phyloP scores from a whole-genome alignment of 352 stramenopile species.

The Sclerospora graminicola region DNA sequence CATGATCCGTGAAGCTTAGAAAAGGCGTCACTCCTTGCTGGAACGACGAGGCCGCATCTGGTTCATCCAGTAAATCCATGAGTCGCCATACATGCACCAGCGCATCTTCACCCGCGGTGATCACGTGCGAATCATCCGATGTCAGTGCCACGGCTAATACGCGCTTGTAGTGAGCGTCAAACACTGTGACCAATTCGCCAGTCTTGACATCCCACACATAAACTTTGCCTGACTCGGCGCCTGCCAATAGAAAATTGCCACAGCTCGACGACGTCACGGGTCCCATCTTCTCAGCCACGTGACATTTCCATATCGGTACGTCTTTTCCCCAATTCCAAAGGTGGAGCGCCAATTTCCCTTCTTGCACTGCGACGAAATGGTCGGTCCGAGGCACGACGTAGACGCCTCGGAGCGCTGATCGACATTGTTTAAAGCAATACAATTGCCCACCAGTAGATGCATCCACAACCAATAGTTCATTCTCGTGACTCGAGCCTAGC shows the following conservation, averaged over 20 bases:
- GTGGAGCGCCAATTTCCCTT: conserved; percentile 55
- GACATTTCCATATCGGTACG: conserved; percentile 61
- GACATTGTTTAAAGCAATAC: conserved; percentile 69
- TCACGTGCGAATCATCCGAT: conserved; percentile 64
- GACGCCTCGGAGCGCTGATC: conserved; percentile 36
- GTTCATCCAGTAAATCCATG: conserved; percentile 55
- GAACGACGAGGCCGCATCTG: conserved; percentile 43
- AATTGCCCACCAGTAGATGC: conserved; percentile 50
- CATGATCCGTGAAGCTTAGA: conserved; percentile 70
- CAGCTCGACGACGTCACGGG: conserved; percentile 41
- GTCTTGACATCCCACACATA: conserved; percentile 83
- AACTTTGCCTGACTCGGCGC: conserved; percentile 69
- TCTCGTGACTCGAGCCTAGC: conserved; percentile 55
- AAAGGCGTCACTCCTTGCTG: conserved; percentile 42
- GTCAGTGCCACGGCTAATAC: conserved; percentile 57
- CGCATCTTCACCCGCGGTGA: conserved; percentile 73
- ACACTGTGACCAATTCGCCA: conserved; percentile 66
- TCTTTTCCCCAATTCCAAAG: conserved; percentile 60
- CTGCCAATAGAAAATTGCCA: conserved; percentile 67
- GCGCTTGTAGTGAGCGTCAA: conserved; percentile 84
- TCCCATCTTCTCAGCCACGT: conserved; percentile 67
- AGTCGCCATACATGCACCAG: conserved; percentile 75
- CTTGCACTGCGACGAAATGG: conserved; percentile 56
- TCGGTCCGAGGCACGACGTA: conserved; percentile 49
- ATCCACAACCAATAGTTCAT: conserved; percentile 51